Evolutionary conservation across 2,329 filamentous ascomycete species (phyloP).

Genomic region (Eutypella sp.): DNA sequence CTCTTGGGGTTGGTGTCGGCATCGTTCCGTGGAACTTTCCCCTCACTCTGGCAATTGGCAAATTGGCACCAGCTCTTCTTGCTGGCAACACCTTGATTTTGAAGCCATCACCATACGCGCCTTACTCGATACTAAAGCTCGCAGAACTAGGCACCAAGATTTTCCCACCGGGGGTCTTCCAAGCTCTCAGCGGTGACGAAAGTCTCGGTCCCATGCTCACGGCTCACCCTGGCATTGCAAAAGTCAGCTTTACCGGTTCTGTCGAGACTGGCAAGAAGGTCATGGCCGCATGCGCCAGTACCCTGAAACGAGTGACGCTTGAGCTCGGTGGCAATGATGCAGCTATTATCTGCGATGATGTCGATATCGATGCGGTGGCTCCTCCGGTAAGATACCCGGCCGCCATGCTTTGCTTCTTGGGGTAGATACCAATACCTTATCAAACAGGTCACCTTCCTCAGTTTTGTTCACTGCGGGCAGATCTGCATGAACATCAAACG

Average conservation of each 20-base stretch:
- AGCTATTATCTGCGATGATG: constrained; percentile 42
- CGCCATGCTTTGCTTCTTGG: neutral
- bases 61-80: constrained; percentile 41
- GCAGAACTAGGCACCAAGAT: constrained; percentile 38
- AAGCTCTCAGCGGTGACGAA: constrained; percentile 45
- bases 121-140: constrained; percentile 41
- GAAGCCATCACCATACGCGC: constrained; percentile 49
- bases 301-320: constrained; percentile 45
- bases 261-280: constrained; percentile 41
- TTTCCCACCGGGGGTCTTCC: constrained; percentile 47
- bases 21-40: constrained; percentile 55
- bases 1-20: constrained; percentile 41
- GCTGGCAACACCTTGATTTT: constrained; percentile 47
- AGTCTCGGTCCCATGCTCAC: constrained; percentile 44
- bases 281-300: constrained; percentile 39
- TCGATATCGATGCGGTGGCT: constrained; percentile 38
- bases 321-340: constrained; percentile 48
- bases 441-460: constrained; percentile 32
- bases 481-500: constrained; percentile 50
- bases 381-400: constrained; percentile 7
- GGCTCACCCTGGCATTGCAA: constrained; percentile 42
- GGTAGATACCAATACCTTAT: neutral
- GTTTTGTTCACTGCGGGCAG: constrained; percentile 46
- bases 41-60: constrained; percentile 37
- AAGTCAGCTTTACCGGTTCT: constrained; percentile 51